Conservation (phyloP, 2,329 filamentous ascomycete species). For the Verticillium nubilum region DNA sequence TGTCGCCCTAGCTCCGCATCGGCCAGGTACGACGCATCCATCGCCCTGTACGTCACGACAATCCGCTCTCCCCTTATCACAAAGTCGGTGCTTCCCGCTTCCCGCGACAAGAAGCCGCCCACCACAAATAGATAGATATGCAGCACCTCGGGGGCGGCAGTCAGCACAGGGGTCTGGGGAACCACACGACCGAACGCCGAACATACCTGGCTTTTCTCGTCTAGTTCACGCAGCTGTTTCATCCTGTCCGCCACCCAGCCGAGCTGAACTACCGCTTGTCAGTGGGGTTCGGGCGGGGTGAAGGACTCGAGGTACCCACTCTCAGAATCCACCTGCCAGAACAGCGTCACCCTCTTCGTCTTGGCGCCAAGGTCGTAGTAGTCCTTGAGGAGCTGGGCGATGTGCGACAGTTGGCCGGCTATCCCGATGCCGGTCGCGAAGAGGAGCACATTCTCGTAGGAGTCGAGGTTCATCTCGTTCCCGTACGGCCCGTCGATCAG, state of each 20-base stretch:
- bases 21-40: not conserved
- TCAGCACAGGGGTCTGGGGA: too few relatives aligned
- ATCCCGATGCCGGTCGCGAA: not conserved
- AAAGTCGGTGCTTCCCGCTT: not conserved
- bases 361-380: not conserved
- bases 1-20: not conserved
- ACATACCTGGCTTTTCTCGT: not conserved
- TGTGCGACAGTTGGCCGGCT: not conserved
- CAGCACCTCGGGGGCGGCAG: too few relatives aligned
- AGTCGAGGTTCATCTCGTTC: not conserved
- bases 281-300: not conserved
- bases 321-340: not conserved
- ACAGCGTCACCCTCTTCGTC: not conserved
- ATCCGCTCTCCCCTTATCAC: not conserved
- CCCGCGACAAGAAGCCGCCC: not conserved
- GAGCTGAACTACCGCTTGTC: not conserved
- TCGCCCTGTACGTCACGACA: not conserved
- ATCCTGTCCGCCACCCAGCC: not conserved
- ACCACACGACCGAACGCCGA: too few relatives aligned
- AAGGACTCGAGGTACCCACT: not conserved
- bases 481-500: not conserved
- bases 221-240: not conserved
- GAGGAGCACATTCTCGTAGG: not conserved
- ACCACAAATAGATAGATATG: not conserved
- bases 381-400: not conserved